Evolutionary conservation across 495 filamentous ascomycete species (phyloP), one percentile per base, ranked within the genome.

Genomic region (Darksidea phi): DNA sequence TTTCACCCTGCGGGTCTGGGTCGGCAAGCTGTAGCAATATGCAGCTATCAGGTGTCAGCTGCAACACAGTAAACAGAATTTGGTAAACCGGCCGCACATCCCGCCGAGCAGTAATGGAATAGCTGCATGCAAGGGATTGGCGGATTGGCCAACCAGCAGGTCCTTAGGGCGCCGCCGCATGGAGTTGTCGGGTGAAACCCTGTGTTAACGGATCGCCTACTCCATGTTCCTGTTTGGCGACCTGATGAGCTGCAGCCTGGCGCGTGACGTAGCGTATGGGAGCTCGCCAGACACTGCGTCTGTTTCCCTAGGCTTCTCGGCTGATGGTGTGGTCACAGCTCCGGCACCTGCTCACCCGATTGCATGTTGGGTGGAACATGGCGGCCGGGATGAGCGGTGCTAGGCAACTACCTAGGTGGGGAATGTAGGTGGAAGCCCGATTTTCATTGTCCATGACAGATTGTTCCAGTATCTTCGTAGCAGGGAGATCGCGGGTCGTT

Each of bases 1-100:
- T 32, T 32, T 32, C 28, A 4, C 28, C 10, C 20, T 10, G 28
- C 49, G 37, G 24, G 26, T 20, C 47, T 42, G 28, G n/a, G 3
- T 53, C 46, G 46, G 48, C 24, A 21, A 42, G 28, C 42, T 3
- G 48, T 26, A 20, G 32, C 24, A 17, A 42, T 24, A 21, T 21
- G 48, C 50, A 59, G 49, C 42, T 64, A 64, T 10, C 28, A n/a
- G 32, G 46, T 20, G 48, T 63, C 53, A 54, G 61, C 61, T 64
- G 61, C 38, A 5, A 52, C 56, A 38, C 21, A 57, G 53, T 58
- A 51, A 63, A 15, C 28, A 23, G 25, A 55, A 64, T 48, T 36
- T 52, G 54, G 47, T 48, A 49, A 37, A 41, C 13, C 42, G 50
- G 54, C 52, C 61, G 54, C 48, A 21, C 45, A 13, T 15, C 61